Evolutionary conservation across 371 early-diverging fungal genomes (phyloP).

Genomic region (Mortierella polycephala): DNA sequence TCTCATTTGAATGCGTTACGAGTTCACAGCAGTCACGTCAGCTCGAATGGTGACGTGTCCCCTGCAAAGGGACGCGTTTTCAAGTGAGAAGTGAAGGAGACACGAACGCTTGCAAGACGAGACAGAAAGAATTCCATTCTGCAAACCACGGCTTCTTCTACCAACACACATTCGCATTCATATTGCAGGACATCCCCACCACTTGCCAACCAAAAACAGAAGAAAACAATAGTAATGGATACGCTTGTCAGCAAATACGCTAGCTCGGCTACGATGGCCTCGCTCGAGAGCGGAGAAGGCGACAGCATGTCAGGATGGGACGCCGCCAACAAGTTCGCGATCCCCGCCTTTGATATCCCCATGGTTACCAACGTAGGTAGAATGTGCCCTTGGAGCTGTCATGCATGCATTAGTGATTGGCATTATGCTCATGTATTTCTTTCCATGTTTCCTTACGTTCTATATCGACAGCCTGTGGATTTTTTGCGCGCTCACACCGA

Average conservation of each 20-base stretch:
- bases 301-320: slow-evolving; percentile 59
- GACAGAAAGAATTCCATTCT: no score
- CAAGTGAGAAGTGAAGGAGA: no score
- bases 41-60: slow-evolving; percentile 31
- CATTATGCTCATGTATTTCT: no score
- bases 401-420: no score
- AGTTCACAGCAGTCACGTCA: slow-evolving; percentile 29
- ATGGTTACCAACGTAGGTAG: slow-evolving; percentile 75
- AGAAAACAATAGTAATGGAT: slow-evolving; percentile 59
- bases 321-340: slow-evolving; percentile 72
- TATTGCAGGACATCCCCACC: no score
- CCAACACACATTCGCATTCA: slow-evolving; percentile 1
- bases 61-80: slow-evolving; percentile 28
- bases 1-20: slow-evolving; percentile 36
- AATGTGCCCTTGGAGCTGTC: no score
- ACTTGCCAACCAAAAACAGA: slow-evolving; percentile 1
- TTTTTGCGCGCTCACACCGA: slow-evolving; percentile 73
- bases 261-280: slow-evolving; percentile 54
- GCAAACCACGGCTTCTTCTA: no score
- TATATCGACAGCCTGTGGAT: slow-evolving; percentile 65
- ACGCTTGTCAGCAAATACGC: slow-evolving; percentile 67
- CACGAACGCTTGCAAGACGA: no score
- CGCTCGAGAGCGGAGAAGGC: slow-evolving; percentile 33
- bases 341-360: slow-evolving; percentile 81
- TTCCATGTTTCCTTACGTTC: neutral